A percentile compares a stretch with the other conserved stretches of the same genome.
phyloP scores from a whole-genome alignment of 225 moss, liverwort and hornwort genomes.

The Sphagnum contortum region DNA sequence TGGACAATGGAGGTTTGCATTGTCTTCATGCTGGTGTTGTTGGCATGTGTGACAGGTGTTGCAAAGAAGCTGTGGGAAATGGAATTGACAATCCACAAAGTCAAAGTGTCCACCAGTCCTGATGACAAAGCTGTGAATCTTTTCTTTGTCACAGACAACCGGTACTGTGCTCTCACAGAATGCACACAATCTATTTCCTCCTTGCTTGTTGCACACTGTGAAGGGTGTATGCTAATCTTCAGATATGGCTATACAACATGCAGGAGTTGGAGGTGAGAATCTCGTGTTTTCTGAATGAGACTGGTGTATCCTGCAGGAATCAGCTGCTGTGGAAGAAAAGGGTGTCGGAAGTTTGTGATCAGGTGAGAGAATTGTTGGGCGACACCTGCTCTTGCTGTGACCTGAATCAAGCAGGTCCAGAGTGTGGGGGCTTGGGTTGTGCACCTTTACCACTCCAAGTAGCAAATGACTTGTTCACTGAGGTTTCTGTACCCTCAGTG shows the following conservation, averaged over 20 bases:
- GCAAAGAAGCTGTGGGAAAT: slow-evolving; percentile 60
- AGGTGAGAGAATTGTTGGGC: slow-evolving; percentile 44
- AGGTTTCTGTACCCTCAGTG: slow-evolving; percentile 15
- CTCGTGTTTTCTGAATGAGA: background rate
- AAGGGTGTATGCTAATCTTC: too few relatives aligned
- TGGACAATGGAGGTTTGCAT: background rate
- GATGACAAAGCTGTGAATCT: slow-evolving; percentile 55
- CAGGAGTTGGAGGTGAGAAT: background rate
- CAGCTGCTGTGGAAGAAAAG: slow-evolving; percentile 29
- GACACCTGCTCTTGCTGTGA: slow-evolving; percentile 33
- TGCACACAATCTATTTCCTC: too few relatives aligned
- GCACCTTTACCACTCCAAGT: slow-evolving; percentile 40
- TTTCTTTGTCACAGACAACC: slow-evolving; percentile 61
- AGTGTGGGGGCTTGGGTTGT: slow-evolving; percentile 30
- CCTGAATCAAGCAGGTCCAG: slow-evolving; percentile 26
- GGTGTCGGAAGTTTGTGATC: slow-evolving; percentile 29
- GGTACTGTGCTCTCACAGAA: slow-evolving; percentile 10
- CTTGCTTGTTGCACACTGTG: background rate
- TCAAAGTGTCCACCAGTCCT: slow-evolving; percentile 60
- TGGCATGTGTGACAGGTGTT: slow-evolving; percentile 37
- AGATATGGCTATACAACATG: background rate
- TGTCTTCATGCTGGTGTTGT: background rate
- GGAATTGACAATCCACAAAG: slow-evolving; percentile 61
- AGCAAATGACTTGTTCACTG: slow-evolving; percentile 45
- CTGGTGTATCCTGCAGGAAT: slow-evolving; percentile 15